Evolutionary conservation across 805 yeast genomes (phyloP).

Genomic region (Zygotorulaspora sp.): DNA sequence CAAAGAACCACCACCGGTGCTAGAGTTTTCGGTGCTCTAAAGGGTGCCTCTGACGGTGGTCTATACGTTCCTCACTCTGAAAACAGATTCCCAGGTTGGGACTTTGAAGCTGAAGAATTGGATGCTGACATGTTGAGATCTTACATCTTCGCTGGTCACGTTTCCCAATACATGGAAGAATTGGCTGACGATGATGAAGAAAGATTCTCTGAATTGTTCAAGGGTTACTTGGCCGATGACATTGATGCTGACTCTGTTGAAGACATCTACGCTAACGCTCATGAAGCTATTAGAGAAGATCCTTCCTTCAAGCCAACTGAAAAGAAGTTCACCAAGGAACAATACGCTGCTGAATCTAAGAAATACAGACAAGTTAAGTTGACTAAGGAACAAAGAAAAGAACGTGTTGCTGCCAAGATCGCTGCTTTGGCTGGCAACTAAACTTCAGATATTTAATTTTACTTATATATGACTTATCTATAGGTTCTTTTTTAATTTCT

Average conservation of each 20-base stretch:
- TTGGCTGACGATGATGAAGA: slow-evolving; percentile 99
- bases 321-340: slow-evolving; percentile 93
- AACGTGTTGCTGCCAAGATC: slow-evolving; percentile 87
- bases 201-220: slow-evolving; percentile 94
- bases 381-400: slow-evolving; percentile 87
- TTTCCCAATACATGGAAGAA: slow-evolving; percentile 99
- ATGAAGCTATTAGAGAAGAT: slow-evolving; percentile 92
- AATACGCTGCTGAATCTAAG: slow-evolving; percentile 95
- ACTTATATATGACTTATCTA: slow-evolving; percentile 1
- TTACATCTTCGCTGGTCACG: slow-evolving; percentile 99
- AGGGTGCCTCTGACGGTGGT: slow-evolving; percentile 99
- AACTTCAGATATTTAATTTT: slow-evolving; percentile 13
- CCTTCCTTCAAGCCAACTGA: slow-evolving; percentile 86
- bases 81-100: slow-evolving; percentile 99
- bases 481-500: neutral
- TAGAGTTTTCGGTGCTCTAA: slow-evolving; percentile 97
- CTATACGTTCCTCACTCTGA: slow-evolving; percentile 98
- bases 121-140: slow-evolving; percentile 96
- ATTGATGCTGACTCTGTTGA: slow-evolving; percentile 95
- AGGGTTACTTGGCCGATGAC: slow-evolving; percentile 93
- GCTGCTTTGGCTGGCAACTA: slow-evolving; percentile 66
- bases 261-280: slow-evolving; percentile 93
- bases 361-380: slow-evolving; percentile 85
- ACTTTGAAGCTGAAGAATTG: slow-evolving; percentile 95
- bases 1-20: slow-evolving; percentile 99